Conservation (phyloP, 306 rosid species). For the Potentilla sterilis region DNA sequence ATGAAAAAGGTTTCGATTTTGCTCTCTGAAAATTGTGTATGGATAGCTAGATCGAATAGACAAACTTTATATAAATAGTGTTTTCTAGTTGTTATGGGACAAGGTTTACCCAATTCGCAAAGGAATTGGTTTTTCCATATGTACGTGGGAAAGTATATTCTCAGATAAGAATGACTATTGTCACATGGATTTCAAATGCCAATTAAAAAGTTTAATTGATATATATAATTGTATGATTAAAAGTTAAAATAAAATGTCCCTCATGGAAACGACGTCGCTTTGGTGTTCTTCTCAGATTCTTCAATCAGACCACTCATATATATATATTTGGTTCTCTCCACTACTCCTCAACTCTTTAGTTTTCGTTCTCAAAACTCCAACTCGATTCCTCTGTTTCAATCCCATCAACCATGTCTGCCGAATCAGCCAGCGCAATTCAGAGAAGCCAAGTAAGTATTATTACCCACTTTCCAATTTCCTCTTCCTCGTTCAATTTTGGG, state of each 20-base stretch:
- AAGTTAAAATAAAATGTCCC: too few species aligned
- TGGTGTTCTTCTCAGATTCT: neutral
- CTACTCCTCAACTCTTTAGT: neutral
- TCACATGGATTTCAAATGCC: too few species aligned
- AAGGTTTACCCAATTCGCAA: neutral
- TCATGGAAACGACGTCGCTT: neutral
- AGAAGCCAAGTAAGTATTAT: constrained; percentile 65
- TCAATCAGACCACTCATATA: neutral
- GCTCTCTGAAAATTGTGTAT: neutral
- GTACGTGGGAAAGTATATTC: neutral
- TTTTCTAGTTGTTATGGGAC: neutral
- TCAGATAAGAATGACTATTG: neutral
- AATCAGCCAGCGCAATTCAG: constrained; percentile 71
- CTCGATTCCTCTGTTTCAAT: neutral
- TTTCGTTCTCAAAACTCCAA: neutral
- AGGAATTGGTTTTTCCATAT: neutral
- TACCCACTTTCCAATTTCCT: constrained; percentile 5
- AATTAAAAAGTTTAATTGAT: too few species aligned
- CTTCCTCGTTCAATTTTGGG: too few species aligned
- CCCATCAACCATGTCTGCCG: constrained; percentile 68
- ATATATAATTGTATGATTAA: too few species aligned
- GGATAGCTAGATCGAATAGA: neutral
- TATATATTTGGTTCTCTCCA: neutral
- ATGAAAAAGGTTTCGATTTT: neutral
- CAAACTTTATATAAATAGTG: neutral